phyloP scores from a whole-genome alignment of 2,329 filamentous ascomycete species.

The Biscogniauxia mediterranea region DNA sequence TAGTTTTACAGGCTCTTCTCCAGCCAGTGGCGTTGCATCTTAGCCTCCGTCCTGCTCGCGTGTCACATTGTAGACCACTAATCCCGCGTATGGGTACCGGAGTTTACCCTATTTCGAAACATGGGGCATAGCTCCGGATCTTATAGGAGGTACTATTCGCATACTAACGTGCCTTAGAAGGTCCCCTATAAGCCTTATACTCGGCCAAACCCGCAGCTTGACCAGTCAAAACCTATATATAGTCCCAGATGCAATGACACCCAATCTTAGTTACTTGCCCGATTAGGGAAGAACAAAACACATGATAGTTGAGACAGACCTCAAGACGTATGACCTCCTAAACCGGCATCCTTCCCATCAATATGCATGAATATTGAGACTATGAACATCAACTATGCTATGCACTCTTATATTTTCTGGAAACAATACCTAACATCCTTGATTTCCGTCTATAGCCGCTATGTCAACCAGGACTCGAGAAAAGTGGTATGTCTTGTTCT shows the following conservation, averaged over 20 bases:
- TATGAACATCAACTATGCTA: neutral
- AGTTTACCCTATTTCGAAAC: neutral
- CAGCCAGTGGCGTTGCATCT: neutral
- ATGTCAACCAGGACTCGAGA: too few relatives aligned
- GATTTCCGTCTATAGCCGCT: neutral
- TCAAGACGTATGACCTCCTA: neutral
- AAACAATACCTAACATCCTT: neutral
- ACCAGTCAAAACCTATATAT: neutral
- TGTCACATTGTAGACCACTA: neutral
- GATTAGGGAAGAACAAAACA: neutral
- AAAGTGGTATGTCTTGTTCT: too few relatives aligned
- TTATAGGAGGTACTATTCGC: neutral
- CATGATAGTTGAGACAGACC: neutral
- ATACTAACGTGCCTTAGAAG: neutral
- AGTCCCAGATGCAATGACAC: neutral
- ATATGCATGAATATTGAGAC: neutral
- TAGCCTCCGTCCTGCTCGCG: neutral
- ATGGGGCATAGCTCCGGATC: neutral
- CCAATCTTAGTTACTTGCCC: neutral
- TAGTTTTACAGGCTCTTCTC: neutral
- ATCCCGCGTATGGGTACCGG: neutral
- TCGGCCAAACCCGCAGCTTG: neutral
- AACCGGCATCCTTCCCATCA: neutral
- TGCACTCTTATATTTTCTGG: neutral
- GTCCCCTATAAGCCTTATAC: neutral